phyloP scores from a whole-genome alignment of 164 flowering plant species.

The Amborella trichopoda region DNA sequence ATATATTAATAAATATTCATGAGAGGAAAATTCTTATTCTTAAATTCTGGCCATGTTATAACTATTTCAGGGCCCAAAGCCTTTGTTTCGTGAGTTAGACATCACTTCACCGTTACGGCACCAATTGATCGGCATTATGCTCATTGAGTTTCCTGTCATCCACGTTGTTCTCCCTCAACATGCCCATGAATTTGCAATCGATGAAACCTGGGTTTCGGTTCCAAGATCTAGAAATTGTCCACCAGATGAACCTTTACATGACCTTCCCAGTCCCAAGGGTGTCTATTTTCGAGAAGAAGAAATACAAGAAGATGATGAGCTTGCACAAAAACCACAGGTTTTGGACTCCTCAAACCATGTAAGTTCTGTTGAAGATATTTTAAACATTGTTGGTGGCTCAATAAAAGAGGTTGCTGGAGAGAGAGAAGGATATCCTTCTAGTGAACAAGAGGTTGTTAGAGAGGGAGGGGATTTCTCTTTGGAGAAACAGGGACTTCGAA shows the following conservation, averaged over 20 bases:
- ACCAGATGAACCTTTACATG: conserved; percentile 9
- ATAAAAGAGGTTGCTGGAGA: conserved; percentile 2
- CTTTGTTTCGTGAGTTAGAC: conserved; percentile 53
- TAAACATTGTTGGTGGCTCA: neutral
- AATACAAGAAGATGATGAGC: conserved; percentile 29
- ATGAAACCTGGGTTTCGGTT: conserved; percentile 7
- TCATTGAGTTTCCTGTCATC: conserved; percentile 73
- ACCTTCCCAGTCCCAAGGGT: conserved; percentile 31
- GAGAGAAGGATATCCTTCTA: conserved; percentile 3
- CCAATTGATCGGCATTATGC: conserved; percentile 34
- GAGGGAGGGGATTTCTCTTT: neutral
- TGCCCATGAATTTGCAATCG: conserved; percentile 30
- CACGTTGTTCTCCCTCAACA: conserved; percentile 64
- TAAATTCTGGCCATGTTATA: too few relatives aligned
- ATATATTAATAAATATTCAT: too few relatives aligned
- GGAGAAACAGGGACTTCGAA: neutral
- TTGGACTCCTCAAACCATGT: conserved; percentile 29
- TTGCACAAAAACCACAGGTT: conserved; percentile 30
- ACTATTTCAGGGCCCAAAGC: conserved; percentile 42
- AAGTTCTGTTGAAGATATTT: conserved; percentile 5
- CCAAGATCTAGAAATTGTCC: too few relatives aligned
- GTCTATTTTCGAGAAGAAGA: conserved; percentile 61
- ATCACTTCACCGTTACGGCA: conserved; percentile 31
- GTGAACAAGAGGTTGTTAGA: neutral
- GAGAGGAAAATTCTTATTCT: too few relatives aligned